Evolutionary conservation across 495 filamentous ascomycete species (phyloP), one percentile per base, ranked within the genome.

Genomic region (Lasiosphaeris hirsuta): DNA sequence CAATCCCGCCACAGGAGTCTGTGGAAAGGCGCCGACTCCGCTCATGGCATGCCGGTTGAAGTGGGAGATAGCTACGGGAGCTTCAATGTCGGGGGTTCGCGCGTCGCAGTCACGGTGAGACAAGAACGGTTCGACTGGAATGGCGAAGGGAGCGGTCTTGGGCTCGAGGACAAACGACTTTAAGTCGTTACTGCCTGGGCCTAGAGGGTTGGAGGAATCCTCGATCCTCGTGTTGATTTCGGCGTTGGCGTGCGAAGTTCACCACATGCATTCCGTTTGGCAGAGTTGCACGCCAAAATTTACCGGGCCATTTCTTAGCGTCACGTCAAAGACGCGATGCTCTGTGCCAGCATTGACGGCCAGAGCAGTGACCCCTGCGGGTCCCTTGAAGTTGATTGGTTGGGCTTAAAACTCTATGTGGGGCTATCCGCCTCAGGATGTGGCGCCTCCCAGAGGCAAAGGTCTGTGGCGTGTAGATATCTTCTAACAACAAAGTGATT

Each of bases 21-120:
- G 65, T 11, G 75, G 77, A 53, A 69, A 79, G 57, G 67, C 74
- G 61, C 77, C 77, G 60, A 75, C 71, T 57, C 61, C 67, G 51
- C 60, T 73, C 77, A 79, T 79, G 63, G 75, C 77, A 78, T 78
- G 64, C 73, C 73, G 72, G 58, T 65, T 68, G 60, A 64, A 52
- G 23, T 53, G 45, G 57, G 13, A 30, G 23, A 30, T 30, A 30
- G 23, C 23, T 30, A 30, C 23, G 23, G 23, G 23, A 30, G 23
- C 23, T 30, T 30, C 23, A 5, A 30, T 30, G 23, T 30, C 23
- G 23, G 23, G 5, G 23, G 23, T 30, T 45, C 10, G 15, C 43
- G 43, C 43, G 15, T 47, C 6, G 36, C 35, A 13, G 33, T 17
- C 34, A 15, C 18, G 41, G 14, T 34, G 48, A 35, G 5, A 30